A percentile compares a stretch with the other conserved stretches of the same genome.
Conservation (phyloP, 2,329 filamentous ascomycete genomes). For the Curvularia sp. region DNA sequence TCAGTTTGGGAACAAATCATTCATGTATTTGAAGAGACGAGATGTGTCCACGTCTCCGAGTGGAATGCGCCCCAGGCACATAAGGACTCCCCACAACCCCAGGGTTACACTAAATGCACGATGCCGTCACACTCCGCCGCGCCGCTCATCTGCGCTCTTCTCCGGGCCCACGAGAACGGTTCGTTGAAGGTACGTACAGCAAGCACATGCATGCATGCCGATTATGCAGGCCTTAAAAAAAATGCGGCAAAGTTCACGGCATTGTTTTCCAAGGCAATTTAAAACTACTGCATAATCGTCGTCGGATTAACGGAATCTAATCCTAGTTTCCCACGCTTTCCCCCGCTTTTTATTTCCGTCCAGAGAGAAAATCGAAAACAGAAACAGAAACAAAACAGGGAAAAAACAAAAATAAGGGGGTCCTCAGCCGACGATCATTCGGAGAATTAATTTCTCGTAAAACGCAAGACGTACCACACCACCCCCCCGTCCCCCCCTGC, state of each 20-base stretch:
- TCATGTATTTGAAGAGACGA: slow-evolving; percentile 1
- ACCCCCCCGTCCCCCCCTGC: too few species aligned
- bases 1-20: not conserved
- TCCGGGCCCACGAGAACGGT: not conserved
- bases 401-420: not conserved
- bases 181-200: not conserved
- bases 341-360: not conserved
- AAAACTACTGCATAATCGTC: too few species aligned
- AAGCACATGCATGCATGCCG: not conserved
- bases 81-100: not conserved
- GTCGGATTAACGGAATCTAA: not conserved
- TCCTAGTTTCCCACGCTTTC: not conserved
- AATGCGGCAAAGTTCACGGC: not conserved
- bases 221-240: slow-evolving; percentile 1
- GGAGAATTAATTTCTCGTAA: not conserved
- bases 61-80: too few species aligned
- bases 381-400: not conserved
- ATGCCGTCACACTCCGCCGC: not conserved
- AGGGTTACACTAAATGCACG: not conserved
- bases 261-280: too few species aligned
- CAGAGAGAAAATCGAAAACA: not conserved
- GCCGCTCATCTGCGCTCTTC: not conserved
- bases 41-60: slow-evolving; percentile 1
- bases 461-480: too few species aligned
- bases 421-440: not conserved